These are phyloP conservation scores for Pharus latifolius DNA, from an alignment of 176 grass and related monocot genomes.

Conservation along the genomic window DNA sequence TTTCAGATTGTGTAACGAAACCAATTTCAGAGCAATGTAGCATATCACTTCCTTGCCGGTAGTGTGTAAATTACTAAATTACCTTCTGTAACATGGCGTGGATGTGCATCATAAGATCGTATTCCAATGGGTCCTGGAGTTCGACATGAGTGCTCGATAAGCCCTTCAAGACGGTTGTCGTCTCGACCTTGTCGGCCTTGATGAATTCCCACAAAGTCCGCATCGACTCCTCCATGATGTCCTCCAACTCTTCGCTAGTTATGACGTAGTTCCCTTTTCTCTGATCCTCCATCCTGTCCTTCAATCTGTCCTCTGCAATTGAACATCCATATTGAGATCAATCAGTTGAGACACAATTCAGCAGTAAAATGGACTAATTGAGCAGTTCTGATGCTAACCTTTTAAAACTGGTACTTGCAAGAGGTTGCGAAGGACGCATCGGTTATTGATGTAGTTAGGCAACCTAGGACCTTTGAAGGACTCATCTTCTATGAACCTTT, in stretches of 20 bases:
- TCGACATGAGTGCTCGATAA: conserved; percentile 48
- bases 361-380: background rate
- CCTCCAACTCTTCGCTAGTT: conserved; percentile 60
- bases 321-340: background rate
- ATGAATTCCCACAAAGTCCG: conserved; percentile 84
- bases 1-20: background rate
- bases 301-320: conserved; percentile 71
- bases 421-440: conserved; percentile 64
- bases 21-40: background rate
- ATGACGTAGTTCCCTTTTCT: conserved; percentile 58
- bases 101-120: conserved; percentile 52
- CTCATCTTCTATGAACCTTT: conserved; percentile 83
- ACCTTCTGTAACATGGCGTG: conserved; percentile 79
- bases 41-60: background rate
- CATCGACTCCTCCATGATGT: conserved; percentile 84
- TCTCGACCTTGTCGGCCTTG: conserved; percentile 67
- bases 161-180: conserved; percentile 47
- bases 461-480: conserved; percentile 75
- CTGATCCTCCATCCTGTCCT: conserved; percentile 76
- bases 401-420: conserved; percentile 80
- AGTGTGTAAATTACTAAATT: background rate
- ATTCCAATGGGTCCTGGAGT: conserved; percentile 61
- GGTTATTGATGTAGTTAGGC: conserved; percentile 81
- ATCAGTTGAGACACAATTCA: background rate
- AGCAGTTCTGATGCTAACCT: conserved; percentile 32